Percentiles rank a stretch among this genome's conserved stretches.
Conservation (phyloP, 2,329 filamentous ascomycete genomes). For the Colletotrichum destructivum region DNA sequence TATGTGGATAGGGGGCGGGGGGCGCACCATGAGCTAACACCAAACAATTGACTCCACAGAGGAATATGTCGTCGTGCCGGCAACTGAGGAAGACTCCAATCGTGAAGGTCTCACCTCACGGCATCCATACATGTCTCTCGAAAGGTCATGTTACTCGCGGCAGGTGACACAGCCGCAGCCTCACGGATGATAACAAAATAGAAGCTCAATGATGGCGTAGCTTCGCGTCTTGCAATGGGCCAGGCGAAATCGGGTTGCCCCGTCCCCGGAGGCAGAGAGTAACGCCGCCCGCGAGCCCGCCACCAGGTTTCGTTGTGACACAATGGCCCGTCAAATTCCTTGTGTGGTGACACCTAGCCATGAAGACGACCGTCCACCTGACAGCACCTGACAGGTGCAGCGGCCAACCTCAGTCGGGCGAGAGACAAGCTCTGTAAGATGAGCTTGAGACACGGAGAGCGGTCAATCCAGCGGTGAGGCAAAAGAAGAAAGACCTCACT, state of each 20-base stretch:
- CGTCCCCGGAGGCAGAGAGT: background rate
- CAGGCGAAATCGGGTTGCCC: background rate
- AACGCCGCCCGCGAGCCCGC: background rate
- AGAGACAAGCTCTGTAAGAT: background rate
- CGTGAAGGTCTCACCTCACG: background rate
- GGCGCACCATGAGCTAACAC: too few relatives aligned
- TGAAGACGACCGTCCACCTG: background rate
- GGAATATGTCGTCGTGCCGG: background rate
- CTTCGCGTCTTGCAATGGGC: background rate
- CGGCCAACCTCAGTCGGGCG: background rate
- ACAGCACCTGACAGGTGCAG: constrained; percentile 4
- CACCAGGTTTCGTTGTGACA: constrained; percentile 12
- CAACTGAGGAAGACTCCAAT: background rate
- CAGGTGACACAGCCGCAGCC: background rate
- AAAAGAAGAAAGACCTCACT: too few relatives aligned
- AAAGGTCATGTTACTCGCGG: background rate
- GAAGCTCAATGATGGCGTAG: background rate
- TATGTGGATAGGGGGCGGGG: too few relatives aligned
- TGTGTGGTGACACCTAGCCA: constrained; percentile 1
- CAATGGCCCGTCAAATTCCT: constrained; percentile 5
- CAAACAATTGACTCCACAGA: background rate
- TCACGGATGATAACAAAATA: background rate
- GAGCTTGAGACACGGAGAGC: background rate
- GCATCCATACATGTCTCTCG: background rate
- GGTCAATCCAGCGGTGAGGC: too few relatives aligned